Evolutionary conservation across 1,284 basidiomycete genomes (phyloP).

Genomic region (Trametes pubescens): DNA sequence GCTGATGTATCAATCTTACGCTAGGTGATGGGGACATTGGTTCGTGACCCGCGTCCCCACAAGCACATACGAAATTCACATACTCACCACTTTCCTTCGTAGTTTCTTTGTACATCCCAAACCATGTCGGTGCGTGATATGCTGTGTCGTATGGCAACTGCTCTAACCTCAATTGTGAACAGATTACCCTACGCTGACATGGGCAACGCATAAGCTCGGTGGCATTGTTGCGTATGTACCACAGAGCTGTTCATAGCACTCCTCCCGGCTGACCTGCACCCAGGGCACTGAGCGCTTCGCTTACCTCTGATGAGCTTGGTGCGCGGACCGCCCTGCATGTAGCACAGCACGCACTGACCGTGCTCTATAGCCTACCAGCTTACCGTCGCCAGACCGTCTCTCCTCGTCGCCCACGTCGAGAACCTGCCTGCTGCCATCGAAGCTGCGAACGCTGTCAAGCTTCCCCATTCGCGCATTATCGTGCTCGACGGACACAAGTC

Average conservation of each 20-base stretch:
- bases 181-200: conserved; percentile 29
- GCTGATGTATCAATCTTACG: background rate
- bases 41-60: conserved; percentile 17
- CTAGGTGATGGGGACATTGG: conserved; percentile 36
- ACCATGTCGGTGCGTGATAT: conserved; percentile 37
- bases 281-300: conserved; percentile 68
- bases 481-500: conserved; percentile 49
- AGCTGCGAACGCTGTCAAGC: conserved; percentile 53
- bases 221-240: conserved; percentile 64
- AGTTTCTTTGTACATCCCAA: conserved; percentile 38
- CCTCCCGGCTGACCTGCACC: conserved; percentile 2
- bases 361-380: conserved; percentile 50
- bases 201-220: conserved; percentile 73
- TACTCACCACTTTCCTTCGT: background rate
- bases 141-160: too few species aligned
- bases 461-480: conserved; percentile 60
- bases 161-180: background rate
- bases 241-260: background rate
- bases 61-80: background rate
- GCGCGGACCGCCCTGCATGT: background rate
- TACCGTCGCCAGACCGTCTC: conserved; percentile 56
- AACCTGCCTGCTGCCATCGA: conserved; percentile 55
- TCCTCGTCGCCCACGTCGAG: conserved; percentile 64
- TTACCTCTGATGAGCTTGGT: conserved; percentile 63
- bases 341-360: background rate